Evolutionary conservation across 179 eudicot species (phyloP), one percentile per base, ranked within the genome.

Genomic region (Spinacia oleracea): DNA sequence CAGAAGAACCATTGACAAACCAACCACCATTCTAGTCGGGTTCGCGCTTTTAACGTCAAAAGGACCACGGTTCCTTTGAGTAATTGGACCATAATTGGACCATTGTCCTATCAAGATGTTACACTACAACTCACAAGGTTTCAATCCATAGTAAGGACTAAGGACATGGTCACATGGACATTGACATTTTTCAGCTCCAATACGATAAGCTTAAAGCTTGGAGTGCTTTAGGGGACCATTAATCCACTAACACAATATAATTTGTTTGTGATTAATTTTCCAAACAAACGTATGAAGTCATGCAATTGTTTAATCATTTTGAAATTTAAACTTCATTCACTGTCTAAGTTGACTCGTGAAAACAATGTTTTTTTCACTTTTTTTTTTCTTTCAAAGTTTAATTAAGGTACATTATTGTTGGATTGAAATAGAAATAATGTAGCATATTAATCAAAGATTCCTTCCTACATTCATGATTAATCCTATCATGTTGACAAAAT

Each of bases 171-270:
- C n/a, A n/a, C n/a, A n/a, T n/a, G n/a, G n/a, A n/a, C n/a, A n/a
- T n/a, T n/a, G n/a, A n/a, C n/a, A 1, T n/a, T 31, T 15, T 32
- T 64, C 42, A 32, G 42, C 20, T 62, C 38, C n/a, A 64, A 38
- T 64, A 64, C 21, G 27, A 66, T 40, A 38, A 14, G 70, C n/a
- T 66, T 34, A 46, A 38, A 14, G 70, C n/a, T 66, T 34, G 70
- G 70, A 66, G 70, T 66, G 46, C 23, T 1, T 60, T n/a, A 50
- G 32, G 72, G 72, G 72, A 43, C 72, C 72, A 23, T 69, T 0
- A 42, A 42, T 43, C 51, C 72, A 69, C 72, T 69, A 21, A 18
- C 6, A 42, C 9, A n/a, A 42, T 9, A 10, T 59, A 31, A 62
- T 68, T 40, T 23, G 29, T 27, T 50, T 31, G 21, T 50, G 65